These are phyloP conservation scores for Claviceps quebecensis DNA, from an alignment of 2,329 filamentous ascomycete species.

Conservation along the genomic window DNA sequence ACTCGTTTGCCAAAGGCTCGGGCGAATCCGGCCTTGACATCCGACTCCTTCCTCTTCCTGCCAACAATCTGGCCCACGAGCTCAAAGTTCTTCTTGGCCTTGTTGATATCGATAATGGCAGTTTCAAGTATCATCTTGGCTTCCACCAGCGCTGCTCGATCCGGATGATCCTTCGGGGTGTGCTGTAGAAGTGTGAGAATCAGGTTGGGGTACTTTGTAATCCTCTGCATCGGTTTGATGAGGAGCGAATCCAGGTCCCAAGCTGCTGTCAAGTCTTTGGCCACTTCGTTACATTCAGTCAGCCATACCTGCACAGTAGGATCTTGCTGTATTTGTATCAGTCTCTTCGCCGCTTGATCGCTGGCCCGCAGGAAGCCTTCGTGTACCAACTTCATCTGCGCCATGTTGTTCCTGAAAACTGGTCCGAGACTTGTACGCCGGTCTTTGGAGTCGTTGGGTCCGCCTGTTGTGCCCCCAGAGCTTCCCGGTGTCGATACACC, in stretches of 20 bases:
- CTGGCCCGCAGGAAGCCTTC: constrained; percentile 50
- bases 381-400: constrained; percentile 45
- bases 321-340: constrained; percentile 50
- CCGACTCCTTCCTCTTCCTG: constrained; percentile 75
- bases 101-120: constrained; percentile 78
- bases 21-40: constrained; percentile 69
- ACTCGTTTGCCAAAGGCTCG: constrained; percentile 83
- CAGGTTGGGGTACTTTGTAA: constrained; percentile 85
- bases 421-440: constrained; percentile 38
- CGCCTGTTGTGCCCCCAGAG: constrained; percentile 21
- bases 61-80: constrained; percentile 80
- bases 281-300: constrained; percentile 81
- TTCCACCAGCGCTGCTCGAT: constrained; percentile 48
- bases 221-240: constrained; percentile 90
- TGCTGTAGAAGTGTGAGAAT: constrained; percentile 66
- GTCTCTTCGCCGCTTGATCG: constrained; percentile 45
- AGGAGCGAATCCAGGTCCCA: constrained; percentile 95
- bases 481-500: constrained; percentile 23
- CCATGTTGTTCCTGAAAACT: constrained; percentile 41
- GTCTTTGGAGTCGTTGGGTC: constrained; percentile 37
- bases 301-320: constrained; percentile 68
- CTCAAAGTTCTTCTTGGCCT: constrained; percentile 88
- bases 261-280: constrained; percentile 79
- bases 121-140: constrained; percentile 43
- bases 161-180: constrained; percentile 73